Conservation (phyloP, 2,329 filamentous ascomycete genomes). For the Rhinocladiella mackenziei region DNA sequence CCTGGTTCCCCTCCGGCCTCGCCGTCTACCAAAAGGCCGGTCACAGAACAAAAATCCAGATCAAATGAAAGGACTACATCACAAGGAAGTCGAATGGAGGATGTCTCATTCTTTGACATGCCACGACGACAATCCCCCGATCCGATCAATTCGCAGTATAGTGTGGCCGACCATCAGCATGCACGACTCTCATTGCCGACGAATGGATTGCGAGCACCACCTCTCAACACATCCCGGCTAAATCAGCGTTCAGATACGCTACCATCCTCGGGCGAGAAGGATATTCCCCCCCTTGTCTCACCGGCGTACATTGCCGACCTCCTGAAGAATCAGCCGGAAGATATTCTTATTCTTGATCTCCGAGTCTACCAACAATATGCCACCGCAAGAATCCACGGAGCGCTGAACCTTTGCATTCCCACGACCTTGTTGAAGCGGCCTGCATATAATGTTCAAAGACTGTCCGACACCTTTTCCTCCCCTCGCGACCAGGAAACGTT, state of each 20-base stretch:
- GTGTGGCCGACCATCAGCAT: constrained; percentile 42
- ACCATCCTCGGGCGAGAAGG: constrained; percentile 48
- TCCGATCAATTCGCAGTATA: constrained; percentile 39
- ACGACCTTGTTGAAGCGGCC: constrained; percentile 88
- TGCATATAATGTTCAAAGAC: constrained; percentile 82
- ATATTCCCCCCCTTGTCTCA: constrained; percentile 50
- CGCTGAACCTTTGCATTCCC: constrained; percentile 89
- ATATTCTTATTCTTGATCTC: constrained; percentile 74
- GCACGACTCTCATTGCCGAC: constrained; percentile 54
- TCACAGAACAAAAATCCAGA: constrained; percentile 11
- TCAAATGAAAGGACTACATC: constrained; percentile 15
- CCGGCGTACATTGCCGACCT: constrained; percentile 55
- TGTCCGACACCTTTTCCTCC: constrained; percentile 79
- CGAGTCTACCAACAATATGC: constrained; percentile 80
- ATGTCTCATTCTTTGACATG: constrained; percentile 39
- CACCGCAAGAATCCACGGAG: constrained; percentile 68
- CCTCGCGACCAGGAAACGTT: constrained; percentile 68
- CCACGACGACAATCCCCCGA: constrained; percentile 49
- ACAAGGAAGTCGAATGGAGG: constrained; percentile 10
- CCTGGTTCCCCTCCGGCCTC: constrained; percentile 13
- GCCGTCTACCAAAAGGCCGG: constrained; percentile 15
- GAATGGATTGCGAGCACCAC: constrained; percentile 44
- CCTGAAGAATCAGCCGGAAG: constrained; percentile 48
- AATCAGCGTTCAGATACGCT: constrained; percentile 49
- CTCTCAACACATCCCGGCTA: constrained; percentile 4